Evolutionary conservation across 305 asterid genomes (phyloP).

Genomic region (Fraxinus dipetala): DNA sequence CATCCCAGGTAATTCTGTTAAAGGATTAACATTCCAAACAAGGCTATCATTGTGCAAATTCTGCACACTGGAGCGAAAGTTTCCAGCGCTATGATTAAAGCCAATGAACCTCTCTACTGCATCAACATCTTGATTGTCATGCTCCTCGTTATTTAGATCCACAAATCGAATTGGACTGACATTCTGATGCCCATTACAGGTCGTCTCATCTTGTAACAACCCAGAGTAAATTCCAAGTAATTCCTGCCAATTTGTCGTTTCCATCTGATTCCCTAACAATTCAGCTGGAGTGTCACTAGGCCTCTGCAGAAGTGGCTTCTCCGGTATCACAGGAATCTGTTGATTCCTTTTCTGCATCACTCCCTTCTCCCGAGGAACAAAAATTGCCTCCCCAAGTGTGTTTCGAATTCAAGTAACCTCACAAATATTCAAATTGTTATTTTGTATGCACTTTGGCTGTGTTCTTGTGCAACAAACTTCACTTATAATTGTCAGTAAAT

Average conservation of each 20-base stretch:
- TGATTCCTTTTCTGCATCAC: slow-evolving; percentile 35
- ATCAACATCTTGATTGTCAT: slow-evolving; percentile 19
- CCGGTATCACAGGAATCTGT: slow-evolving; percentile 48
- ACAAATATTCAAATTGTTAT: not conserved
- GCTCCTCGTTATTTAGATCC: slow-evolving; percentile 19
- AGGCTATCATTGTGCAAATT: slow-evolving; percentile 29
- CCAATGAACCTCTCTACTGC: slow-evolving; percentile 17
- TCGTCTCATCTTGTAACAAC: slow-evolving; percentile 29
- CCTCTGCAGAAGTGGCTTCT: slow-evolving; percentile 33
- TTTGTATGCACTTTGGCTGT: not conserved
- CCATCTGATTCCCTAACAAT: slow-evolving; percentile 15
- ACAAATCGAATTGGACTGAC: slow-evolving; percentile 1
- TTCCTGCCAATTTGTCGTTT: slow-evolving; percentile 41
- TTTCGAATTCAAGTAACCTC: slow-evolving; percentile 26
- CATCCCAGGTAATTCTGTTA: slow-evolving; percentile 41
- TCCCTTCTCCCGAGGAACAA: slow-evolving; percentile 37
- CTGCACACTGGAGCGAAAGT: slow-evolving; percentile 22
- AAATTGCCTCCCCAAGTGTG: slow-evolving; percentile 56
- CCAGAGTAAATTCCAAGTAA: slow-evolving; percentile 48
- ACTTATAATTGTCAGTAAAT: not conserved
- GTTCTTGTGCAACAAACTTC: slow-evolving; percentile 2
- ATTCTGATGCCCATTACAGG: slow-evolving; percentile 13
- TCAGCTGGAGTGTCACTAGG: slow-evolving; percentile 31
- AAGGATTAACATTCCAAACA: slow-evolving; percentile 37
- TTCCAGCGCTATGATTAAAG: slow-evolving; percentile 30